Percentiles rank a stretch among this genome's conserved stretches.
phyloP scores from a whole-genome alignment of 2,329 filamentous ascomycete species.

The Penicillium griseofulvum region DNA sequence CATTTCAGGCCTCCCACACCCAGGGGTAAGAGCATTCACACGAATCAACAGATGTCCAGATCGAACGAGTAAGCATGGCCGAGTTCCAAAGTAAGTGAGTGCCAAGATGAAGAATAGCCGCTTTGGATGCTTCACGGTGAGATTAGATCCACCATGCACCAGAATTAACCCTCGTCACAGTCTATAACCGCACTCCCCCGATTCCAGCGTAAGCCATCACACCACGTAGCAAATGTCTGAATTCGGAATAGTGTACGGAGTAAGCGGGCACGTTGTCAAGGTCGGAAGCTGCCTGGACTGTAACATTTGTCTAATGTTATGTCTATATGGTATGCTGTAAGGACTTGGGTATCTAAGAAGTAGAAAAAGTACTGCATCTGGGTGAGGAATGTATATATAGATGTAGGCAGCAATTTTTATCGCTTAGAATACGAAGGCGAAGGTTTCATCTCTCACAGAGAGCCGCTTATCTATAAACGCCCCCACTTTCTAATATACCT shows the following conservation, averaged over 20 bases:
- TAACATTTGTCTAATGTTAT: background rate
- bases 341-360: background rate
- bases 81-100: background rate
- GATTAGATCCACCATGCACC: background rate
- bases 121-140: too few relatives aligned
- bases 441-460: background rate
- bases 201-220: background rate
- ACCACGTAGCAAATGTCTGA: too few relatives aligned
- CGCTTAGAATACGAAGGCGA: background rate
- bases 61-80: background rate
- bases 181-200: background rate
- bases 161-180: background rate
- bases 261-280: background rate
- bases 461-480: background rate
- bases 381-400: background rate
- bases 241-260: background rate
- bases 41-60: background rate
- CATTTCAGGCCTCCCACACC: background rate
- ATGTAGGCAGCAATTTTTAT: background rate
- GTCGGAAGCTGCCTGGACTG: background rate
- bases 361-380: background rate
- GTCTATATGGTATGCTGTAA: background rate
- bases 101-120: background rate
- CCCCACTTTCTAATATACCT: background rate
- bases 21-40: background rate